Conservation (phyloP, 768 basidiomycete species). For the Mycena filopes region DNA sequence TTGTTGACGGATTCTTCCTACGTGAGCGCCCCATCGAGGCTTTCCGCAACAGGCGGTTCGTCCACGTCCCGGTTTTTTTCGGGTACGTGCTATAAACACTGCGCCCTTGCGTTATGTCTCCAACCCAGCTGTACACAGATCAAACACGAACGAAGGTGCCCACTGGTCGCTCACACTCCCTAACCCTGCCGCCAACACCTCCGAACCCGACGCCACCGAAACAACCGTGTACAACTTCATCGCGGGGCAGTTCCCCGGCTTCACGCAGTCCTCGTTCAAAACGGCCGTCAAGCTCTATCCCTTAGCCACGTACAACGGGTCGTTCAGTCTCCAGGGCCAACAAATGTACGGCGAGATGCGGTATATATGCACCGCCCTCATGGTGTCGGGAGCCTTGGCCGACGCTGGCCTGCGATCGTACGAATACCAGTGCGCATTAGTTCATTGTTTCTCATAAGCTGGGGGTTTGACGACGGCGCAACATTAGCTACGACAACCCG, state of each 20-base stretch:
- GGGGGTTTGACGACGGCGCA: no score
- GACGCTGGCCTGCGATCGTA: constrained; percentile 38
- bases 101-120: neutral
- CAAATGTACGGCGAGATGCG: constrained; percentile 59
- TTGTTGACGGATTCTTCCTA: constrained; percentile 49
- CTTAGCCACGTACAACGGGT: constrained; percentile 43
- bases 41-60: constrained; percentile 48
- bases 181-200: constrained; percentile 52
- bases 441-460: neutral
- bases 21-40: constrained; percentile 51
- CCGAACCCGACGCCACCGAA: constrained; percentile 49
- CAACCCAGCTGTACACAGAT: constrained; percentile 34
- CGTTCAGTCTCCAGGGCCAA: constrained; percentile 52
- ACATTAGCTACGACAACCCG: constrained; percentile 51
- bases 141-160: constrained; percentile 56
- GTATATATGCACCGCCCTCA: constrained; percentile 54
- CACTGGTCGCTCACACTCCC: constrained; percentile 49
- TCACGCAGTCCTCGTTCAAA: constrained; percentile 44
- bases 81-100: constrained; percentile 39
- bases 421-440: constrained; percentile 47
- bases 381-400: constrained; percentile 45
- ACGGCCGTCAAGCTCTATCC: constrained; percentile 49
- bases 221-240: constrained; percentile 54
- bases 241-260: constrained; percentile 49
- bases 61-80: constrained; percentile 52